Percentiles rank a stretch among this genome's conserved stretches.
These are phyloP conservation scores for Colletotrichum caudatum DNA, from an alignment of 2,329 filamentous ascomycete genomes.

Conservation along the genomic window DNA sequence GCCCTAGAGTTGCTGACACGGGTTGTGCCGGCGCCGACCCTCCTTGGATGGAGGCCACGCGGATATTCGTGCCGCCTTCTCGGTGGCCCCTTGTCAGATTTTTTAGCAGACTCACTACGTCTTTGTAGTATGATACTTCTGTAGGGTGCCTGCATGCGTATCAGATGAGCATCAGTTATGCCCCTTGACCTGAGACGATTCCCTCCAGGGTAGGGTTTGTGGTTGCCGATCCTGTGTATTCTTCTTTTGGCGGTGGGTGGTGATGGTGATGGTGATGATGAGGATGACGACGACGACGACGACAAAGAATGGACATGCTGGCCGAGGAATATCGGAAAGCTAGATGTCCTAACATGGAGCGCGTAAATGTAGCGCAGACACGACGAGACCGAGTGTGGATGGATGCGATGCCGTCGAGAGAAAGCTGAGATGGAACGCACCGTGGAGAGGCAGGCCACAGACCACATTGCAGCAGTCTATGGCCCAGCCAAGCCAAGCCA, in stretches of 20 bases:
- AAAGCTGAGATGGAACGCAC: conserved; percentile 3
- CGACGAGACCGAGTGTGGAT: not conserved
- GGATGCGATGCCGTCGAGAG: not conserved
- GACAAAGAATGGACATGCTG: conserved; percentile 22
- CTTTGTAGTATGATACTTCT: not conserved
- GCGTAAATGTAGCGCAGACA: not conserved
- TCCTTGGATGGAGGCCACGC: not conserved
- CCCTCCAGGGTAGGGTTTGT: conserved; percentile 19
- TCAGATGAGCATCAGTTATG: conserved; percentile 31
- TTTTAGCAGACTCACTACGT: not conserved
- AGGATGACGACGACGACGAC: not conserved
- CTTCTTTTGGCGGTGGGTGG: conserved; percentile 5
- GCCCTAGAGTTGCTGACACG: not conserved
- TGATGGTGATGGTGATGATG: not conserved
- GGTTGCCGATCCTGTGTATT: not conserved
- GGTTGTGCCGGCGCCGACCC: conserved; percentile 13
- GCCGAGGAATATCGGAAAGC: not conserved
- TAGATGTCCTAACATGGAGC: not conserved
- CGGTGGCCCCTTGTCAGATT: not conserved
- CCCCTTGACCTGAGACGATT: conserved; percentile 26
- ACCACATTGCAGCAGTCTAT: not conserved
- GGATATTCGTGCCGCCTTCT: conserved; percentile 2
- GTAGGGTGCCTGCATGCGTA: conserved; percentile 11
- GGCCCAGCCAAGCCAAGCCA: not conserved
- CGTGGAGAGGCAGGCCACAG: not conserved